phyloP scores from a whole-genome alignment of 1,284 basidiomycete genomes.

The Afroboletus lepidellus region DNA sequence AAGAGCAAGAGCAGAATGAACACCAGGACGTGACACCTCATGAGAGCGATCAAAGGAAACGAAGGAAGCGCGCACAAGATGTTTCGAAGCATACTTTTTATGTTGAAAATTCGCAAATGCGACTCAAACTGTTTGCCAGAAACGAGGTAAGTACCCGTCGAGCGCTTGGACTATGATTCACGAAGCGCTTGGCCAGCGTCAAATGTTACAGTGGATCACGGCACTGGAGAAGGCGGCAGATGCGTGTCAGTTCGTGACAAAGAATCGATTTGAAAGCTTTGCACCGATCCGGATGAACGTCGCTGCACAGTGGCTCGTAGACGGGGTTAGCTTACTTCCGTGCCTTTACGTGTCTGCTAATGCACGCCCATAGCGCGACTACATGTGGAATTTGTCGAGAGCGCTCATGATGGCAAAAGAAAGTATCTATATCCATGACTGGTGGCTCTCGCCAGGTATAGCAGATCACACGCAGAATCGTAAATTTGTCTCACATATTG shows the following conservation, averaged over 20 bases:
- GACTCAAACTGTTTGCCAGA: conserved; percentile 84
- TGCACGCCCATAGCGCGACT: conserved; percentile 66
- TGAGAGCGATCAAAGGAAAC: conserved; percentile 40
- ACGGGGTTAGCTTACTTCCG: conserved; percentile 65
- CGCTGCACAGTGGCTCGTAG: conserved; percentile 97
- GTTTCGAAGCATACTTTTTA: conserved; percentile 94
- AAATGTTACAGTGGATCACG: conserved; percentile 98
- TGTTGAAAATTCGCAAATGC: conserved; percentile 88
- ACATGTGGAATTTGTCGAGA: conserved; percentile 96
- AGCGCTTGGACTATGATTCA: conserved; percentile 1
- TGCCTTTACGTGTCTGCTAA: background rate
- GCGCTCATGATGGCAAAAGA: conserved; percentile 91
- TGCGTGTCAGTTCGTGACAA: conserved; percentile 76
- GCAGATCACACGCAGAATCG: background rate
- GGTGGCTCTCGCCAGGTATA: conserved; percentile 88
- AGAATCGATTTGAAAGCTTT: conserved; percentile 91
- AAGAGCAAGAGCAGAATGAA: conserved; percentile 27
- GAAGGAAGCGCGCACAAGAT: conserved; percentile 47
- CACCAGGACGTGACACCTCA: conserved; percentile 21
- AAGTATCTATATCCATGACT: conserved; percentile 90
- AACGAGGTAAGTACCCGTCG: conserved; percentile 61
- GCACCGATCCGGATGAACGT: conserved; percentile 93
- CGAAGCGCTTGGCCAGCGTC: conserved; percentile 51
- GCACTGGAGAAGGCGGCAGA: conserved; percentile 83
- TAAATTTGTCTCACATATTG: conserved; percentile 1